Evolutionary conservation across 441 rosid genomes (phyloP).

Genomic region (Hura crepitans): DNA sequence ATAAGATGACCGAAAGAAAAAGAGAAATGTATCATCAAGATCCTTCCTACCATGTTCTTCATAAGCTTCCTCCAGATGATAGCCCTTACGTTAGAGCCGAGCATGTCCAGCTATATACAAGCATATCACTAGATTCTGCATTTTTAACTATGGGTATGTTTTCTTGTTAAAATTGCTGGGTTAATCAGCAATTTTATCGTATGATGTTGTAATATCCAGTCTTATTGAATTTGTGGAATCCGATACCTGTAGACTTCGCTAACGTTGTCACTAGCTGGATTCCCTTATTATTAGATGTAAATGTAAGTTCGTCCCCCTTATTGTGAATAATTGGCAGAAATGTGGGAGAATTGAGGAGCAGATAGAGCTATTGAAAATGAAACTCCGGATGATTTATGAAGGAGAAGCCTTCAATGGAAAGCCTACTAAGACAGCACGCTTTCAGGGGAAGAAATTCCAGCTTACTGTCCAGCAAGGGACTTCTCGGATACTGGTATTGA

Average conservation of each 20-base stretch:
- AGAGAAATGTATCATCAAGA: constrained; percentile 12
- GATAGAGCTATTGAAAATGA: constrained; percentile 68
- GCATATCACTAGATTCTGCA: not conserved
- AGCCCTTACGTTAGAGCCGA: constrained; percentile 64
- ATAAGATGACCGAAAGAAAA: constrained; percentile 8
- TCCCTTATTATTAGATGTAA: not conserved
- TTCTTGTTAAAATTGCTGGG: not conserved
- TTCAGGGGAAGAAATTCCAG: constrained; percentile 87
- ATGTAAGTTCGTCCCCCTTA: not conserved
- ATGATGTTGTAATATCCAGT: not conserved
- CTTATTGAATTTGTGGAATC: too few relatives aligned
- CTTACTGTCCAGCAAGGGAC: constrained; percentile 85
- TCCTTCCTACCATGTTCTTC: constrained; percentile 40
- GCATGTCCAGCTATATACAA: constrained; percentile 52
- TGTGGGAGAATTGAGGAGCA: constrained; percentile 82
- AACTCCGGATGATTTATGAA: constrained; percentile 75
- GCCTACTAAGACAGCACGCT: constrained; percentile 83
- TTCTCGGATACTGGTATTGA: constrained; percentile 65
- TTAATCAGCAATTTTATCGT: not conserved
- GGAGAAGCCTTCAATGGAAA: constrained; percentile 88
- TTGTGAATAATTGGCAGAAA: constrained; percentile 60
- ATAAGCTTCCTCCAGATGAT: constrained; percentile 70
- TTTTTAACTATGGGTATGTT: not conserved
- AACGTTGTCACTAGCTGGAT: not conserved
- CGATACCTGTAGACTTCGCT: not conserved